These are phyloP conservation scores for Setaria italica DNA, from an alignment of 202 grass and related monocot genomes.

Conservation along the genomic window DNA sequence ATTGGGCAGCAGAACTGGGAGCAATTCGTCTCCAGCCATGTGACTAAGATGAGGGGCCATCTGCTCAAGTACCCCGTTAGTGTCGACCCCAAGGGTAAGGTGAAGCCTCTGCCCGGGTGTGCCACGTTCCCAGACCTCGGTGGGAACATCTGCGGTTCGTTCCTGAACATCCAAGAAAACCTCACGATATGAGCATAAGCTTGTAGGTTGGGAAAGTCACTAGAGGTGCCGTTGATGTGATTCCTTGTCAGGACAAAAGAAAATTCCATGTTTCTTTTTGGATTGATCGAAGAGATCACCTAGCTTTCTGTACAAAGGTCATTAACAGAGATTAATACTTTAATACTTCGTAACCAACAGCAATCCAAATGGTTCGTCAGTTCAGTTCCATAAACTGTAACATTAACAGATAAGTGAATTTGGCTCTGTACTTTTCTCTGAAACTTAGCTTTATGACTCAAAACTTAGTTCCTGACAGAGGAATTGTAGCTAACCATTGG, in stretches of 20 bases:
- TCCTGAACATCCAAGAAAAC: constrained; percentile 72
- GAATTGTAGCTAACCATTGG: neutral
- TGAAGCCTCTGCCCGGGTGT: constrained; percentile 50
- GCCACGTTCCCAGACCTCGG: constrained; percentile 68
- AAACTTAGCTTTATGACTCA: neutral
- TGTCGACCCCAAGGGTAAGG: constrained; percentile 53
- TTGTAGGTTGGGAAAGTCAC: neutral
- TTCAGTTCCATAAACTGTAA: neutral
- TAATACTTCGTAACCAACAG: neutral
- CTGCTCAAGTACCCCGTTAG: constrained; percentile 78
- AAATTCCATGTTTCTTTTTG: neutral
- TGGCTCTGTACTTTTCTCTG: neutral
- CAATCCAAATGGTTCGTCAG: neutral
- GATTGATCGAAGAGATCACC: constrained; percentile 1
- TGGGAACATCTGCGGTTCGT: constrained; percentile 69
- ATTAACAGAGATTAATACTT: constrained; percentile 4
- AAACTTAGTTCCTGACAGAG: neutral
- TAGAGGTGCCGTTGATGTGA: neutral
- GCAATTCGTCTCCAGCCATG: constrained; percentile 52
- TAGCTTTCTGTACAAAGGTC: constrained; percentile 14
- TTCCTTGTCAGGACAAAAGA: constrained; percentile 3
- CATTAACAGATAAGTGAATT: neutral
- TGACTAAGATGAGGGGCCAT: constrained; percentile 61
- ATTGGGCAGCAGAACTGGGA: constrained; percentile 74
- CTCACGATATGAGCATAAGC: constrained; percentile 65